Conservation (phyloP, 805 yeast species). For the Ascoidea tarda region DNA sequence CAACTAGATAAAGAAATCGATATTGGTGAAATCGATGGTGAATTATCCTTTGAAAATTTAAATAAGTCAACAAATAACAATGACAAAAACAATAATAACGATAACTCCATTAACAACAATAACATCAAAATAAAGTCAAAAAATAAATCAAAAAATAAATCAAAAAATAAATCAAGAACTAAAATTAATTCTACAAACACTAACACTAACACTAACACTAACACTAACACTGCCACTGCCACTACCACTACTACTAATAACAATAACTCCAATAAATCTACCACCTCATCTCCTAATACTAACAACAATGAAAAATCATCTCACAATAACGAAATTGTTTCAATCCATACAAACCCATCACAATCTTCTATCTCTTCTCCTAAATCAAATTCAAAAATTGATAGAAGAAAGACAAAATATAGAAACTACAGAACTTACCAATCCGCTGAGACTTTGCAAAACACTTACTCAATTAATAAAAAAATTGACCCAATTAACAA, state of each 20-base stretch:
- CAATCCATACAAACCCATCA: background rate
- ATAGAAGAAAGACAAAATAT: background rate
- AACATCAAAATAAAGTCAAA: background rate
- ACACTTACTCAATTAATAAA: too few species aligned
- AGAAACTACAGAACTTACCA: background rate
- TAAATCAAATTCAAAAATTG: background rate
- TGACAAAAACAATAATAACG: background rate
- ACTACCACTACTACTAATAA: slow-evolving; percentile 1
- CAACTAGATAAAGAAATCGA: background rate
- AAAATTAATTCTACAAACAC: background rate
- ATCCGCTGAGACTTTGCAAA: background rate
- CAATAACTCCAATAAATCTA: slow-evolving; percentile 1
- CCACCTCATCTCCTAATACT: background rate
- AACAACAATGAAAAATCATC: background rate
- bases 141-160: background rate
- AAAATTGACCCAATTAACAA: background rate
- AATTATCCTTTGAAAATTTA: slow-evolving; percentile 9
- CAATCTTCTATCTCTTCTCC: background rate
- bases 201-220: background rate
- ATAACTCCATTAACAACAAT: background rate
- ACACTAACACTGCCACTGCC: slow-evolving; percentile 2
- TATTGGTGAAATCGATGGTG: slow-evolving; percentile 8
- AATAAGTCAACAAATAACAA: background rate
- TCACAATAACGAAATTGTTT: background rate
- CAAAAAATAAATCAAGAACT: background rate